A percentile compares a stretch with the other conserved stretches of the same genome.
Conservation (phyloP, 371 early-diverging fungal species). For the Mycotypha africana region DNA sequence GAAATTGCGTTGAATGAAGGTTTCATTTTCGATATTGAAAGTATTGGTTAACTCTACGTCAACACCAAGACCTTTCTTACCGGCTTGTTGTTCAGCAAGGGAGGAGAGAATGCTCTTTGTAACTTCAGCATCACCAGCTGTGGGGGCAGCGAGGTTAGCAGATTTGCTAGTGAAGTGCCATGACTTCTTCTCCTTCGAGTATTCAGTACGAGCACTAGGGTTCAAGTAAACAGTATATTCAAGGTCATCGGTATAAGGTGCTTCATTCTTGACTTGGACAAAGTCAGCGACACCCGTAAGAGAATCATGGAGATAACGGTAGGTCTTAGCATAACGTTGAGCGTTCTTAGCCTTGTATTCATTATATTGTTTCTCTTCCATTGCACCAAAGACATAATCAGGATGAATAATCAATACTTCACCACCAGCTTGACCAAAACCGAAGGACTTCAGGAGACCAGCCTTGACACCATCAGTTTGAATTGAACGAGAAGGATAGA, state of each 20-base stretch:
- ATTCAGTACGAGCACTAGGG: slow-evolving; percentile 83
- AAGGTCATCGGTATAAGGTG: slow-evolving; percentile 83
- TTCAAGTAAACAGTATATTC: slow-evolving; percentile 85
- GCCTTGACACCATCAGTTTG: slow-evolving; percentile 92
- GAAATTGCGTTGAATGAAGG: slow-evolving; percentile 89
- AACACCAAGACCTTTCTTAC: slow-evolving; percentile 75
- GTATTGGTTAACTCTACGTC: slow-evolving; percentile 85
- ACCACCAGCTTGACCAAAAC: slow-evolving; percentile 95
- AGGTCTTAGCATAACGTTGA: slow-evolving; percentile 72
- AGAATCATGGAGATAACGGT: slow-evolving; percentile 90
- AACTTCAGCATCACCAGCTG: slow-evolving; percentile 44
- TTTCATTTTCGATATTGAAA: slow-evolving; percentile 73
- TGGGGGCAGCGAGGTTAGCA: slow-evolving; percentile 20
- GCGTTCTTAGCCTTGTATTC: slow-evolving; percentile 65
- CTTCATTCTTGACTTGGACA: slow-evolving; percentile 80
- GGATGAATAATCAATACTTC: slow-evolving; percentile 89
- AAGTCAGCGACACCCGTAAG: slow-evolving; percentile 78
- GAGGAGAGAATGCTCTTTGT: slow-evolving; percentile 56
- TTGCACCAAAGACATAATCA: slow-evolving; percentile 78
- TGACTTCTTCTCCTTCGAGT: slow-evolving; percentile 62
- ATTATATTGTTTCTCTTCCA: slow-evolving; percentile 66
- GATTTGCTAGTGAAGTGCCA: slow-evolving; percentile 65
- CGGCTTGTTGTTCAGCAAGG: slow-evolving; percentile 44
- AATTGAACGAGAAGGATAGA: slow-evolving; percentile 84
- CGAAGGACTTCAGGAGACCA: slow-evolving; percentile 89